phyloP scores from a whole-genome alignment of 1,284 basidiomycete genomes.

The Boletus albobrunnescens region DNA sequence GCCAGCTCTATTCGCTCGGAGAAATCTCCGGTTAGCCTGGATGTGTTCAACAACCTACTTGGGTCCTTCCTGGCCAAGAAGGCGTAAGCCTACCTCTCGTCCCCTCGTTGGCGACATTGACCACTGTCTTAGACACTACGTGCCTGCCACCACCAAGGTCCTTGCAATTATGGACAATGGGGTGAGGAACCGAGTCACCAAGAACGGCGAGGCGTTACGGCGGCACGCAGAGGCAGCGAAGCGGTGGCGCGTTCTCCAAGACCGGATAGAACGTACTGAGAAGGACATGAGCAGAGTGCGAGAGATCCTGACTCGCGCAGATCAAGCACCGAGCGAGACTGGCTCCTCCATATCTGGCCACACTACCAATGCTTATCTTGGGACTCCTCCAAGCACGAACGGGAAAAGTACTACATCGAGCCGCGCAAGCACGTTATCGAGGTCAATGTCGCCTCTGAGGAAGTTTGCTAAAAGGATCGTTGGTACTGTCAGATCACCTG shows the following conservation, averaged over 20 bases:
- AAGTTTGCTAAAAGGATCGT: constrained; percentile 69
- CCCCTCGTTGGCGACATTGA: constrained; percentile 10
- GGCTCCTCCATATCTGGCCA: constrained; percentile 63
- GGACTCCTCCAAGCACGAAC: constrained; percentile 56
- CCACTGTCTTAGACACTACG: constrained; percentile 63
- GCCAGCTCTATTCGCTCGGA: constrained; percentile 50
- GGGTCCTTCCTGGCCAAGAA: constrained; percentile 83
- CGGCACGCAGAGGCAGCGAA: constrained; percentile 82
- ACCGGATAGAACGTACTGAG: constrained; percentile 74
- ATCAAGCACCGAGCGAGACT: constrained; percentile 57
- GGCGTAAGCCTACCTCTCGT: constrained; percentile 49
- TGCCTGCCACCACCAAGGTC: constrained; percentile 88
- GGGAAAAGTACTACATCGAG: constrained; percentile 44
- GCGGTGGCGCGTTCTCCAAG: constrained; percentile 75
- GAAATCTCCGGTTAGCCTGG: constrained; percentile 50
- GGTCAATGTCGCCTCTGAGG: constrained; percentile 73
- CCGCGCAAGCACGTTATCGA: constrained; percentile 54
- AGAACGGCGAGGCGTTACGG: constrained; percentile 90
- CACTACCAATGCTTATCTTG: constrained; percentile 55
- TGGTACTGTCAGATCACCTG: constrained; percentile 41
- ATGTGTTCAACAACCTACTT: constrained; percentile 59
- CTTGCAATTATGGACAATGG: constrained; percentile 92
- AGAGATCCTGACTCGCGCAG: constrained; percentile 52
- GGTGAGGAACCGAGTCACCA: constrained; percentile 83
- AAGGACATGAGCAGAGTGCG: constrained; percentile 76